These are phyloP conservation scores for Ceratocystis eucalypticola DNA, from an alignment of 2,329 filamentous ascomycete species.

Conservation along the genomic window DNA sequence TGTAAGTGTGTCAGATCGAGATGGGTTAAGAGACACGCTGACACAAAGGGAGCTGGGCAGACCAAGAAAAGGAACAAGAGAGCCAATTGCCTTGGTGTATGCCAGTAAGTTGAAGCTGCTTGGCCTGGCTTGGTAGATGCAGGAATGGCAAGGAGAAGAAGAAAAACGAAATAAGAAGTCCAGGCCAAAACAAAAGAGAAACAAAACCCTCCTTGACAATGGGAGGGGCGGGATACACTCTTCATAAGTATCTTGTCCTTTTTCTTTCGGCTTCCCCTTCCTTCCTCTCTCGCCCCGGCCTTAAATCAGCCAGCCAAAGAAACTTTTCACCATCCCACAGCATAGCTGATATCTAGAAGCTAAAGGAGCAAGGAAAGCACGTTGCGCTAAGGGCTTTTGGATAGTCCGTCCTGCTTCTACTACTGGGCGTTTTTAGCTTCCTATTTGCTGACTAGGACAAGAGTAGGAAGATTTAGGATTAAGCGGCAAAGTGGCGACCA, in stretches of 20 bases:
- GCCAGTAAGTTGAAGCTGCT: too few relatives aligned
- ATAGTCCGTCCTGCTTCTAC: background rate
- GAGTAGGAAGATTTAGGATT: background rate
- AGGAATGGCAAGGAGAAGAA: background rate
- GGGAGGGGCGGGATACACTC: too few relatives aligned
- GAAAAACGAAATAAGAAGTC: background rate
- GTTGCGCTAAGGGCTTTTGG: background rate
- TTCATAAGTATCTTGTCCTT: too few relatives aligned
- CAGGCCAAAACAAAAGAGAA: too few relatives aligned
- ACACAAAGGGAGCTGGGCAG: background rate
- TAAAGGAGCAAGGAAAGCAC: background rate
- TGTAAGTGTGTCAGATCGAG: background rate
- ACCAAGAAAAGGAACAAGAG: background rate
- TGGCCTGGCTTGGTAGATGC: too few relatives aligned
- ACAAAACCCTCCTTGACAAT: too few relatives aligned
- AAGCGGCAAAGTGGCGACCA: background rate
- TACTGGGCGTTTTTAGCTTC: background rate
- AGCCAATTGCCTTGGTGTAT: too few relatives aligned
- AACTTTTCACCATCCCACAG: too few relatives aligned
- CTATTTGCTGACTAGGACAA: background rate
- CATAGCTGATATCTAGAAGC: background rate
- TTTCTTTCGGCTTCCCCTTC: too few relatives aligned
- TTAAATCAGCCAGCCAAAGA: too few relatives aligned
- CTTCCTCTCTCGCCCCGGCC: too few relatives aligned
- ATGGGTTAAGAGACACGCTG: background rate